Evolutionary conservation across 208 protist genomes (phyloP).

Genomic region (Acanthamoeba comandoni): DNA sequence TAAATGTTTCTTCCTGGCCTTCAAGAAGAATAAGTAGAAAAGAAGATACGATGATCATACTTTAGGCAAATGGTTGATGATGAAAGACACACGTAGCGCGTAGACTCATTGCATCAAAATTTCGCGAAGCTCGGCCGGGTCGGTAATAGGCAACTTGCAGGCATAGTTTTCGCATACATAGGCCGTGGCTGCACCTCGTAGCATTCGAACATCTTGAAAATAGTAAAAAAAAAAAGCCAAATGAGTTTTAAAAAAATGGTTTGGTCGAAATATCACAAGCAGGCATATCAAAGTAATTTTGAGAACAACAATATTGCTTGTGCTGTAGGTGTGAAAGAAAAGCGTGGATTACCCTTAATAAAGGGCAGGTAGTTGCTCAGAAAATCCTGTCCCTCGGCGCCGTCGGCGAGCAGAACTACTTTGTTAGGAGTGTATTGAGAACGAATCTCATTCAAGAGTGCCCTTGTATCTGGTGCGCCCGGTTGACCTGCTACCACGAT

Average conservation of each 20-base stretch:
- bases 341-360: constrained; percentile 31
- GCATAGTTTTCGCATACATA: constrained; percentile 65
- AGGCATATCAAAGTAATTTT: no score
- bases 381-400: constrained; percentile 45
- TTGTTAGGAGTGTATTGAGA: constrained; percentile 53
- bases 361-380: constrained; percentile 18
- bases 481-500: constrained; percentile 42
- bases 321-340: no score
- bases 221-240: no score
- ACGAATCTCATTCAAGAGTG: constrained; percentile 29
- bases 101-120: background rate
- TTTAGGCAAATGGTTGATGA: no score
- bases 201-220: constrained; percentile 15
- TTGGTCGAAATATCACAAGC: no score
- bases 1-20: no score
- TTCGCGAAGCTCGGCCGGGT: constrained; percentile 30
- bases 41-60: no score
- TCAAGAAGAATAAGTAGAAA: no score
- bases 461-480: background rate
- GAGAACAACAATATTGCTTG: no score
- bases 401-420: constrained; percentile 31
- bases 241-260: no score
- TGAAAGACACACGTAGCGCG: no score
- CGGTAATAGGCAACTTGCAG: constrained; percentile 47
- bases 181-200: constrained; percentile 37